Percentiles rank a stretch among this genome's conserved stretches.
Evolutionary conservation across 306 rosid species (phyloP).

Genomic region (Biancaea sappan): DNA sequence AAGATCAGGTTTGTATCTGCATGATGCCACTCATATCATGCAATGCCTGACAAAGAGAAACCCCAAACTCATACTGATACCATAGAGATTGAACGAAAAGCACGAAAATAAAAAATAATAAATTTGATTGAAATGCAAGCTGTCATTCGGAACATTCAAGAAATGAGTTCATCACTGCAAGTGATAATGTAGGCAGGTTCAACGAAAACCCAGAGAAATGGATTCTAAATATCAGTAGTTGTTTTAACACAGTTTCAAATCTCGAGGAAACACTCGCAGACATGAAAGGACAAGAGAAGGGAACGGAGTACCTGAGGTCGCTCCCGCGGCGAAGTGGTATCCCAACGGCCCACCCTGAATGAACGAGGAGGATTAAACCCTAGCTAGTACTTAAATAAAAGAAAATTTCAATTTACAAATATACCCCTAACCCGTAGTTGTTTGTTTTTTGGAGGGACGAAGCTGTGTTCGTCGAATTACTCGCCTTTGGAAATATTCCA

Average conservation of each 20-base stretch:
- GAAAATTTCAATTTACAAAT: no score
- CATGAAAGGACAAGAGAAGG: background rate
- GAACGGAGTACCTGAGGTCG: constrained; percentile 1
- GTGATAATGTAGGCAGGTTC: background rate
- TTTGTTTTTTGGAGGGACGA: no score
- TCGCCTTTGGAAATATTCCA: no score
- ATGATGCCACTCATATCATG: background rate
- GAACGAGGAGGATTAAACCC: background rate
- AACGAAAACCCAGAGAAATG: background rate
- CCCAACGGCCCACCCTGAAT: background rate
- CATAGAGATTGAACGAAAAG: background rate
- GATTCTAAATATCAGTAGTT: background rate
- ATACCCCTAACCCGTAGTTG: background rate
- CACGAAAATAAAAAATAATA: background rate
- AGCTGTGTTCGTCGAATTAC: no score
- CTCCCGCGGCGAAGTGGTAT: background rate
- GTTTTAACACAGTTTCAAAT: background rate
- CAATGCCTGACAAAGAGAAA: background rate
- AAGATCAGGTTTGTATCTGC: background rate
- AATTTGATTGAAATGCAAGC: background rate
- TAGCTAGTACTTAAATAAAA: background rate
- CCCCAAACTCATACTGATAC: background rate
- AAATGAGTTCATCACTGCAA: background rate
- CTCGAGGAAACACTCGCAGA: background rate
- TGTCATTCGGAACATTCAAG: background rate